Conservation (phyloP, 2,329 filamentous ascomycete genomes). For the Zalaria obscura region DNA sequence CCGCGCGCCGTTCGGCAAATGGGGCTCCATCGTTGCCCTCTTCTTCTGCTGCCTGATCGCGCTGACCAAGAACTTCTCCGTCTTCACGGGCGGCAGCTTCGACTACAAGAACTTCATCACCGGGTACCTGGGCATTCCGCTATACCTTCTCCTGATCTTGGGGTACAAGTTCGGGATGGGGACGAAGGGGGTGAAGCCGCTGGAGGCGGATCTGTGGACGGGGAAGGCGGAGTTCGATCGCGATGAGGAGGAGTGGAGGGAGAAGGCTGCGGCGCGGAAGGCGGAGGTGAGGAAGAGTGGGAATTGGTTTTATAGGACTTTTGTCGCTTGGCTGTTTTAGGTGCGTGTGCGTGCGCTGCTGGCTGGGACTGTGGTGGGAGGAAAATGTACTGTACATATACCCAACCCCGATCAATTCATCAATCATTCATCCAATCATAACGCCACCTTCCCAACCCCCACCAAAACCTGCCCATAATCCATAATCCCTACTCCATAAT, state of each 20-base stretch:
- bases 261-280: conserved; percentile 30
- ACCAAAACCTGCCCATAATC: too few species aligned
- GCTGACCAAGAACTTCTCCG: conserved; percentile 69
- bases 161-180: conserved; percentile 49
- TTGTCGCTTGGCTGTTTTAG: conserved; percentile 49
- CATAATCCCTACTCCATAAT: too few species aligned
- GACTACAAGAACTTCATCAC: conserved; percentile 68
- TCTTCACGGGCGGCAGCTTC: conserved; percentile 51
- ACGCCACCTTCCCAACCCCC: too few species aligned
- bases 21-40: conserved; percentile 54
- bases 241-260: conserved; percentile 57
- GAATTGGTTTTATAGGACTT: conserved; percentile 42
- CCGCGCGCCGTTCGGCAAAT: conserved; percentile 57
- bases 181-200: conserved; percentile 40
- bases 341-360: not conserved
- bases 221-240: conserved; percentile 62
- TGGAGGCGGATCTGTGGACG: conserved; percentile 53
- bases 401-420: too few species aligned
- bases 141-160: conserved; percentile 56
- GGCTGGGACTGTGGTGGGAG: not conserved
- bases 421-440: too few species aligned
- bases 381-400: too few species aligned
- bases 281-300: conserved; percentile 19
- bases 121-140: conserved; percentile 61
- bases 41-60: conserved; percentile 59